Base-by-base conservation (phyloP, 2,329 filamentous ascomycete genomes). In the Alternaria incomplexa region DNA sequence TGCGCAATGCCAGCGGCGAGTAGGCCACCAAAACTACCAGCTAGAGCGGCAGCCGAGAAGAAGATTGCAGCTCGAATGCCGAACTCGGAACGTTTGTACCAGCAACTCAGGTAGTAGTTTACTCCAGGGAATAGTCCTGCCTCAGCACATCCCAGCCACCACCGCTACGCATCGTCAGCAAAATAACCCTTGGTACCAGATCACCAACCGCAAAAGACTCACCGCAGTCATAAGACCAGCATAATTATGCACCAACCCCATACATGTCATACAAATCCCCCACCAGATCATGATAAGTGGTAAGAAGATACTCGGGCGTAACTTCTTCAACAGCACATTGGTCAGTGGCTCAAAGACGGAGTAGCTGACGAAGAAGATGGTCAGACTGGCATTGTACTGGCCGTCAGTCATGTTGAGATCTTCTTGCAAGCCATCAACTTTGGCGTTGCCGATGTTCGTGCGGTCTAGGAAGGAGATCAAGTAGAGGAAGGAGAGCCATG, bases 291-390 rank as follows among this genome's bases (percentile, higher is more conserved):
- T 96, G 74, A 96, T 96, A 30, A 86, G 82, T 3, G 93, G 91
- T 58, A 96, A 88, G 75, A 96, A 97, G 56, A 94, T 81, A 43
- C 90, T 92, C 0, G 93, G 93, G 1, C 89, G 86, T 64, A 92
- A 82, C 17, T 85, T 86, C 81, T 96, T 97, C 62, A 97, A 88
- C 23, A 97, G 80, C 50, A 95, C 83, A 76, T 97, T 96, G 63
- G 92, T 93, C 46, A 93, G 72, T 0, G 89, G 88, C 77, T 96
- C 93, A 66, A 93, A 93, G 32, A 93, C 80, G 3, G 91, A 86
- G 77, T 97, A 97, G 0, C 91, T 93, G 53, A 96, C 85, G 81
- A 96, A 97, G 82, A 97, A 97, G 70, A 96, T 90, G 32, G 91
- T 92, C 8, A 97, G 84, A 0, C 89, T 87, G 22, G 87, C 84